phyloP scores from a whole-genome alignment of 306 rosid species.

The Pyrus communis region DNA sequence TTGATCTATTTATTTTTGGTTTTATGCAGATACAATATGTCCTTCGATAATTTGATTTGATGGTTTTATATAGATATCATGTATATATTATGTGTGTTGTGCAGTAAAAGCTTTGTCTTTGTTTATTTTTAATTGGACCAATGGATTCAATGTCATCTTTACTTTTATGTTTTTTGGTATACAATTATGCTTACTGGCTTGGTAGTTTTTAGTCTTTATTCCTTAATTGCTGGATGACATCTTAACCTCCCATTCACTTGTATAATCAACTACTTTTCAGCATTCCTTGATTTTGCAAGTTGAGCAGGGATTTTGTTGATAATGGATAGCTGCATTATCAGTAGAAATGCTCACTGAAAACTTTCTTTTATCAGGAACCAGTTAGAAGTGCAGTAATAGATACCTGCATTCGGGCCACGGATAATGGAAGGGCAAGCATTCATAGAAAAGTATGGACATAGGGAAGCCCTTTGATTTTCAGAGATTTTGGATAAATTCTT shows the following conservation, averaged over 20 bases:
- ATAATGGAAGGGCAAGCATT: conserved; percentile 71
- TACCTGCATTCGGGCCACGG: conserved; percentile 57
- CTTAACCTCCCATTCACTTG: neutral
- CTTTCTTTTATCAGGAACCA: conserved; percentile 51
- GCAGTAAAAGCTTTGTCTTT: neutral
- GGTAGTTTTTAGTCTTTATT: neutral
- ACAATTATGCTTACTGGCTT: neutral
- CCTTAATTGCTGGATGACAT: neutral
- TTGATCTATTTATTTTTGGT: neutral
- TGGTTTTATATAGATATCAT: neutral
- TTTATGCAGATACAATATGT: neutral
- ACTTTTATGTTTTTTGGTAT: neutral
- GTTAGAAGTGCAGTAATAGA: conserved; percentile 73
- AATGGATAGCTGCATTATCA: too few relatives aligned
- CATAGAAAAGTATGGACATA: conserved; percentile 45
- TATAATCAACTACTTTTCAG: neutral
- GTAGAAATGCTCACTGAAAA: conserved; percentile 6
- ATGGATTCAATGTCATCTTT: neutral
- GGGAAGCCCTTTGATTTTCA: neutral
- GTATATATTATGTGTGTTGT: neutral
- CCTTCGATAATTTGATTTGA: neutral
- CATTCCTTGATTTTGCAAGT: neutral
- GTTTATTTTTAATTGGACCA: neutral
- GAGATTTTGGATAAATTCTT: neutral
- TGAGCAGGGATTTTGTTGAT: neutral